A percentile compares a stretch with the other conserved stretches of the same genome.
Evolutionary conservation across 495 filamentous ascomycete species (phyloP).

Genomic region (Penicillium antarcticum): DNA sequence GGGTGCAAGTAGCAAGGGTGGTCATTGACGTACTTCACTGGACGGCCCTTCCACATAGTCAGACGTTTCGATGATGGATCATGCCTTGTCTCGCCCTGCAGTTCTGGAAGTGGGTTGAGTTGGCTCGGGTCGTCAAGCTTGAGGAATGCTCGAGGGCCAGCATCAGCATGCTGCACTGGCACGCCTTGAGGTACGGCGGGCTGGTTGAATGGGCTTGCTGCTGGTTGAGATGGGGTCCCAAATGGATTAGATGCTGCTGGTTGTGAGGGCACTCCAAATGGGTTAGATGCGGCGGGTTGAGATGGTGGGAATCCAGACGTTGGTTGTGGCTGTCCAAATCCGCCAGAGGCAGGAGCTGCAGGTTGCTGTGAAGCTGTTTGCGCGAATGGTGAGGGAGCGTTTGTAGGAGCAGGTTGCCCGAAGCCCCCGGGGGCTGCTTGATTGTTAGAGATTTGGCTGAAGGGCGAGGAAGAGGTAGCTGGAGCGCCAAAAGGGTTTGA

Average conservation of each 20-base stretch:
- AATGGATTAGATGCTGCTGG: conserved; percentile 20
- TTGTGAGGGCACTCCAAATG: conserved; percentile 43
- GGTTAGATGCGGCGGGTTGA: conserved; percentile 6
- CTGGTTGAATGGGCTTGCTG: conserved; percentile 27
- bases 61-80: conserved; percentile 37
- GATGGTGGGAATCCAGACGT: conserved; percentile 15
- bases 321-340: conserved; percentile 25
- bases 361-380: conserved; percentile 24
- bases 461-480: conserved; percentile 27
- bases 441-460: conserved; percentile 28
- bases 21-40: conserved; percentile 50
- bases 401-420: conserved; percentile 21
- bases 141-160: conserved; percentile 31
- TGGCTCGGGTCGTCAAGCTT: conserved; percentile 28
- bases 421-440: conserved; percentile 26
- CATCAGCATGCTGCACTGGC: conserved; percentile 10
- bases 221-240: conserved; percentile 21
- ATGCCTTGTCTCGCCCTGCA: conserved; percentile 36
- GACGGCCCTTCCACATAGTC: conserved; percentile 51
- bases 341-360: conserved; percentile 16
- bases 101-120: conserved; percentile 34
- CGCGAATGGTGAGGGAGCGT: conserved; percentile 26
- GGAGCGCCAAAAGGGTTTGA: conserved; percentile 17
- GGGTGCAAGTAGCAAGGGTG: conserved; percentile 49
- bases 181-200: conserved; percentile 20